A percentile compares a stretch with the other conserved stretches of the same genome.
phyloP scores from a whole-genome alignment of 75 land plant genomes.

The Pinus albicaulis region DNA sequence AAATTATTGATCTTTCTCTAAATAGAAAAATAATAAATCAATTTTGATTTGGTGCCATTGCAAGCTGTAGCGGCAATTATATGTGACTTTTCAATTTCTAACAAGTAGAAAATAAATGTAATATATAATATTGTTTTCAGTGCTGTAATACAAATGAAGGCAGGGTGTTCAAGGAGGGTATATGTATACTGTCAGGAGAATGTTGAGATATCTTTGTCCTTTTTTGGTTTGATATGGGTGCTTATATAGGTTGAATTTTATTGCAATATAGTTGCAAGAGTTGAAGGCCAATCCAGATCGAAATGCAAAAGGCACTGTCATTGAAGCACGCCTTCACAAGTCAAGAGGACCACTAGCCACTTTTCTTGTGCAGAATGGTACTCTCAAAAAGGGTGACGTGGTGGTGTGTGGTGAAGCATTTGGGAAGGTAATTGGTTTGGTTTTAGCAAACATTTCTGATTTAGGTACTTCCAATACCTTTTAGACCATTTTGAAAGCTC shows the following conservation, averaged over 20 bases:
- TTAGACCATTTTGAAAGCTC: not conserved
- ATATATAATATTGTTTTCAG: not conserved
- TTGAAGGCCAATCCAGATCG: constrained; percentile 95
- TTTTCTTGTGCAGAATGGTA: constrained; percentile 98
- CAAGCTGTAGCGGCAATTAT: not conserved
- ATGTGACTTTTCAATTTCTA: not conserved
- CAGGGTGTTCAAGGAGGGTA: not conserved
- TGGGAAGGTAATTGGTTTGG: constrained; percentile 76
- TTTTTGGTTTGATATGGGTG: not conserved
- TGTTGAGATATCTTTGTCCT: not conserved
- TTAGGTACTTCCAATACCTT: not conserved
- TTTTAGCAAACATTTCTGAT: constrained; percentile 1
- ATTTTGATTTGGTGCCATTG: not conserved
- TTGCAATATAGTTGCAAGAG: constrained; percentile 79
- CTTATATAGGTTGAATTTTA: not conserved
- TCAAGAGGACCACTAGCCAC: constrained; percentile 91
- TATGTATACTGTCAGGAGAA: not conserved
- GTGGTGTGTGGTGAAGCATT: constrained; percentile 94
- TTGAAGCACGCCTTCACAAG: constrained; percentile 93
- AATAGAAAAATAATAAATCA: not conserved
- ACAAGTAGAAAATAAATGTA: not conserved
- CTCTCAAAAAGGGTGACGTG: constrained; percentile 86
- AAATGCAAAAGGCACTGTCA: constrained; percentile 92
- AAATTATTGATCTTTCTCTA: not conserved
- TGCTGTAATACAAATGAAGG: constrained; percentile 6